Percentiles rank a stretch among this genome's conserved stretches.
Conservation (phyloP, 306 rosid species). For the Astragalus membranaceus region DNA sequence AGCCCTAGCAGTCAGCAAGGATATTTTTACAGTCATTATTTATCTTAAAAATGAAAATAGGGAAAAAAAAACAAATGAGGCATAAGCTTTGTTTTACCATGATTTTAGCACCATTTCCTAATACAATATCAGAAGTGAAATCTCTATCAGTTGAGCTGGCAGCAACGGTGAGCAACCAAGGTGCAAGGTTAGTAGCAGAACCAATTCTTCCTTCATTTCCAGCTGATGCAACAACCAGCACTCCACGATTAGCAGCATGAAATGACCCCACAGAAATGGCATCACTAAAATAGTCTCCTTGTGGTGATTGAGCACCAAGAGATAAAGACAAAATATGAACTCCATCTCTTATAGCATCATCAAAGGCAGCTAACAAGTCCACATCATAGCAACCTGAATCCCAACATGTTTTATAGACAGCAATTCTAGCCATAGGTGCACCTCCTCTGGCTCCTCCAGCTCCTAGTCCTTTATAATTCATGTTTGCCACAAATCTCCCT, state of each 20-base stretch:
- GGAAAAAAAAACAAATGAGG: neutral
- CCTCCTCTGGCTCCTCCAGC: slow-evolving; percentile 83
- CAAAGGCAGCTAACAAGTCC: slow-evolving; percentile 76
- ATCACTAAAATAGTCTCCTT: slow-evolving; percentile 75
- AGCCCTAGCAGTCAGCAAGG: no score
- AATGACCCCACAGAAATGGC: slow-evolving; percentile 85
- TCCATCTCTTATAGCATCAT: slow-evolving; percentile 83
- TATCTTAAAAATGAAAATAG: neutral
- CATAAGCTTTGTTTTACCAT: slow-evolving; percentile 29
- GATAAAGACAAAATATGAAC: slow-evolving; percentile 70
- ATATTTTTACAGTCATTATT: no score
- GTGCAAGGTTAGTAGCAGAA: slow-evolving; percentile 77
- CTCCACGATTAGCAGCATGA: slow-evolving; percentile 66
- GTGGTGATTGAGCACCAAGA: slow-evolving; percentile 71
- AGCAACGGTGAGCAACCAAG: slow-evolving; percentile 82
- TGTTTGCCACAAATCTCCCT: slow-evolving; percentile 65
- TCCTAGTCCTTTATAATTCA: slow-evolving; percentile 69
- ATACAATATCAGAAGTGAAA: slow-evolving; percentile 58
- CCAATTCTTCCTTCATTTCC: slow-evolving; percentile 62
- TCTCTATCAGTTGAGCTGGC: slow-evolving; percentile 89
- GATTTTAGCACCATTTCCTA: slow-evolving; percentile 49
- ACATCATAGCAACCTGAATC: slow-evolving; percentile 80
- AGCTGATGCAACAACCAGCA: slow-evolving; percentile 66
- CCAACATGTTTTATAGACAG: slow-evolving; percentile 83
- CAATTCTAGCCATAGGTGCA: slow-evolving; percentile 72